Percentiles rank a stretch among this genome's conserved stretches.
phyloP scores from a whole-genome alignment of 768 basidiomycete genomes.

The Mycena kentingensis region DNA sequence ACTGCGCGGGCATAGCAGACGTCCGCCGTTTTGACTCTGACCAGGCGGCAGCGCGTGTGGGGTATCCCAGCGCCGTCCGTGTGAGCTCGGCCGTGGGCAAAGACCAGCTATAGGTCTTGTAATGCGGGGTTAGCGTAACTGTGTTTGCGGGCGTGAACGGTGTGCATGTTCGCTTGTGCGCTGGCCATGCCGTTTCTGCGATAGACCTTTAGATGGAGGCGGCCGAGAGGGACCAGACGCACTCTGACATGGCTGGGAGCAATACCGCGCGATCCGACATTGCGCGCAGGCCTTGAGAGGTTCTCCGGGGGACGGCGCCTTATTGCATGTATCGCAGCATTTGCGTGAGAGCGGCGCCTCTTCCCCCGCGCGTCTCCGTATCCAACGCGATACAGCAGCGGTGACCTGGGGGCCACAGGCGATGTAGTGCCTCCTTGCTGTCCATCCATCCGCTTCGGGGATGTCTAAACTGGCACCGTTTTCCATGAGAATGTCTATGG shows the following conservation, averaged over 20 bases:
- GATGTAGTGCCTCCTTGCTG: constrained; percentile 11
- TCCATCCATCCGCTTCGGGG: constrained; percentile 31
- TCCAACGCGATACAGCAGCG: constrained; percentile 13
- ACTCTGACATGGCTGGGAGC: constrained; percentile 59
- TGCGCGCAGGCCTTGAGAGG: constrained; percentile 44
- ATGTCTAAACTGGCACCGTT: constrained; percentile 48
- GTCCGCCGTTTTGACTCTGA: not conserved
- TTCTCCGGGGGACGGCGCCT: constrained; percentile 31
- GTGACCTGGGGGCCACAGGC: constrained; percentile 20
- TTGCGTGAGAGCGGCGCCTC: constrained; percentile 43
- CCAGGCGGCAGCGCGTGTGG: constrained; percentile 3
- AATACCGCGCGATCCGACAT: constrained; percentile 53
- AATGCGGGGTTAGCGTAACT: constrained; percentile 50
- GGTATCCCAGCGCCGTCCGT: constrained; percentile 9
- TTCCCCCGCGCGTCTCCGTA: constrained; percentile 47
- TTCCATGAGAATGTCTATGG: constrained; percentile 51
- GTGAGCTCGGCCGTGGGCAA: constrained; percentile 24
- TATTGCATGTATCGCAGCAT: constrained; percentile 38
- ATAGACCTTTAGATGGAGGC: not conserved
- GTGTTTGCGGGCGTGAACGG: constrained; percentile 47
- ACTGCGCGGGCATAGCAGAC: not conserved
- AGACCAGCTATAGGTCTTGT: constrained; percentile 29
- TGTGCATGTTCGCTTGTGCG: constrained; percentile 49
- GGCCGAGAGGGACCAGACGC: constrained; percentile 22
- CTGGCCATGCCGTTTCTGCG: constrained; percentile 50